phyloP scores from a whole-genome alignment of 257 asterid species.

The Vinca minor region DNA sequence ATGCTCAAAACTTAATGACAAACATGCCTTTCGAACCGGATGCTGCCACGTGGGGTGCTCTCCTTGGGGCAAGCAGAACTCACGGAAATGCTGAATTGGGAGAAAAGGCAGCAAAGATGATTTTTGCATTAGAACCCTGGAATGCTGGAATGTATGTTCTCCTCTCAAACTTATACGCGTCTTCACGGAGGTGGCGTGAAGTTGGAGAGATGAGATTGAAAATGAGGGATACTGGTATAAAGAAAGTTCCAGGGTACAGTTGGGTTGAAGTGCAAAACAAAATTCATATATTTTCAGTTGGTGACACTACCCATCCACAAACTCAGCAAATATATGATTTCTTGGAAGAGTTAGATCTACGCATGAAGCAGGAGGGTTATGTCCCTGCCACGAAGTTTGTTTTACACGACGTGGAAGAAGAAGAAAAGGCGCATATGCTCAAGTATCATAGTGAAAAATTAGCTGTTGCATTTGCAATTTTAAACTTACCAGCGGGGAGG shows the following conservation, averaged over 20 bases:
- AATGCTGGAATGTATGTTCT: constrained; percentile 89
- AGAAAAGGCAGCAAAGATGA: constrained; percentile 88
- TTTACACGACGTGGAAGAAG: constrained; percentile 92
- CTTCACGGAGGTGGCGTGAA: constrained; percentile 83
- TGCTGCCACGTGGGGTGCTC: constrained; percentile 98
- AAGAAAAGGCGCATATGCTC: constrained; percentile 82
- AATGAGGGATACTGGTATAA: constrained; percentile 71
- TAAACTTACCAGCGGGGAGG: constrained; percentile 65
- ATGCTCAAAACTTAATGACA: constrained; percentile 65
- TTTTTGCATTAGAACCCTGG: constrained; percentile 78
- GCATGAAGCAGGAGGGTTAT: constrained; percentile 65
- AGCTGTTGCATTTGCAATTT: constrained; percentile 82
- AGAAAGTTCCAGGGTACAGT: constrained; percentile 71
- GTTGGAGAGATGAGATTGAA: constrained; percentile 62
- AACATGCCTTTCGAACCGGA: constrained; percentile 83
- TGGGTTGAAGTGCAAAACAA: constrained; percentile 81
- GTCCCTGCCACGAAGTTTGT: constrained; percentile 69
- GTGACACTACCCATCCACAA: constrained; percentile 66
- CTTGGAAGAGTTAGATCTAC: constrained; percentile 63
- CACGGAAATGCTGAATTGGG: constrained; percentile 77
- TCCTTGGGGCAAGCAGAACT: constrained; percentile 92
- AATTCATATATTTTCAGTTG: constrained; percentile 76
- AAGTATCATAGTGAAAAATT: constrained; percentile 85
- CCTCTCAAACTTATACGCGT: constrained; percentile 79
- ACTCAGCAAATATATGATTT: constrained; percentile 48